Conservation (phyloP, 441 rosid species). For the Jatropha podagrica region DNA sequence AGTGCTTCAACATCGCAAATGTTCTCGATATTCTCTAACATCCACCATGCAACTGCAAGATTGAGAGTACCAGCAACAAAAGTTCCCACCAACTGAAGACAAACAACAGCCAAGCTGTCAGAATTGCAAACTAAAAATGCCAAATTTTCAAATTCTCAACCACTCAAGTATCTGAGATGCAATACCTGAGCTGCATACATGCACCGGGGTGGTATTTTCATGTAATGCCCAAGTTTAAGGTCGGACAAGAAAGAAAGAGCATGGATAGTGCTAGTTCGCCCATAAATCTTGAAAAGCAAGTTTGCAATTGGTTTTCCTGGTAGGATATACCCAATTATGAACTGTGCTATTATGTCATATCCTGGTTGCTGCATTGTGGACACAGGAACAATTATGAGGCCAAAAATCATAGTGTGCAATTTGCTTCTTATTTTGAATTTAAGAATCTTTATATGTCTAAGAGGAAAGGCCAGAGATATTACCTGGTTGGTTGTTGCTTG, state of each 20-base stretch:
- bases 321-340: slow-evolving; percentile 80
- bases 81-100: slow-evolving; percentile 69
- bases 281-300: slow-evolving; percentile 89
- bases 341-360: slow-evolving; percentile 93
- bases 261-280: slow-evolving; percentile 89
- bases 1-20: slow-evolving; percentile 70
- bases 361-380: slow-evolving; percentile 88
- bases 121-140: not conserved
- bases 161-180: not conserved
- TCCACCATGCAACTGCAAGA: slow-evolving; percentile 97
- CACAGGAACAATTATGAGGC: slow-evolving; percentile 8
- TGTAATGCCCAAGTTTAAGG: slow-evolving; percentile 98
- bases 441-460: too few relatives aligned
- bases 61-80: slow-evolving; percentile 69
- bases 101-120: not conserved
- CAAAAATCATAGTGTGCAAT: not conserved
- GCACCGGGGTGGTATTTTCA: slow-evolving; percentile 97
- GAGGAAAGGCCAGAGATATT: not conserved
- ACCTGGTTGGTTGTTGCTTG: slow-evolving; percentile 99
- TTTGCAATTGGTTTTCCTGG: slow-evolving; percentile 99
- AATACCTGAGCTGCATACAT: slow-evolving; percentile 93
- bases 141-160: not conserved
- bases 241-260: slow-evolving; percentile 95
- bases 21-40: slow-evolving; percentile 74
- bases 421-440: not conserved